phyloP scores from a whole-genome alignment of 306 rosid genomes.

The Lathyrus oleraceus region DNA sequence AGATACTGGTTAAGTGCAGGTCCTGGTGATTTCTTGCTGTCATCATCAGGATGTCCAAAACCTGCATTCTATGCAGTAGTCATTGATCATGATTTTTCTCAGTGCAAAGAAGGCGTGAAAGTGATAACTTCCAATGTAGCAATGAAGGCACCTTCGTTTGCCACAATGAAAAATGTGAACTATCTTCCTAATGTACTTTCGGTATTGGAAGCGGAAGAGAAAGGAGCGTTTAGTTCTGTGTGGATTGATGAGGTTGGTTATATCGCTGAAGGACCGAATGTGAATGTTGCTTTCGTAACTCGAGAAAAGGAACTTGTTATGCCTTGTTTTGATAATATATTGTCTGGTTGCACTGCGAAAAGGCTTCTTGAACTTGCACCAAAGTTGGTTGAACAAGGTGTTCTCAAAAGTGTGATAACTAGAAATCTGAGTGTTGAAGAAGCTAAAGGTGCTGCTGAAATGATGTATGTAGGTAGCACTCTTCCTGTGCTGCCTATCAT shows the following conservation, averaged over 20 bases:
- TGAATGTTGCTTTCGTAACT: conserved; percentile 83
- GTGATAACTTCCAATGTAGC: conserved; percentile 75
- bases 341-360: conserved; percentile 72
- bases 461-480: conserved; percentile 94
- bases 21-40: conserved; percentile 83
- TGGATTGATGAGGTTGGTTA: conserved; percentile 90
- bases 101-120: conserved; percentile 78
- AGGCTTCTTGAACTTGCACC: conserved; percentile 80
- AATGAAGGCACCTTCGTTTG: conserved; percentile 70
- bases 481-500: conserved; percentile 86
- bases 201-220: conserved; percentile 81
- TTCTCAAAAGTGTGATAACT: conserved; percentile 51
- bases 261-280: conserved; percentile 94
- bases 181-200: conserved; percentile 89
- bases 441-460: conserved; percentile 70
- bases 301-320: conserved; percentile 76
- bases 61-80: conserved; percentile 92
- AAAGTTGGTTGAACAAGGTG: conserved; percentile 64
- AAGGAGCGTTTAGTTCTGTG: conserved; percentile 72
- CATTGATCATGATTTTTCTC: conserved; percentile 56
- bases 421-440: conserved; percentile 57
- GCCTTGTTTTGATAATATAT: conserved; percentile 72
- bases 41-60: conserved; percentile 56
- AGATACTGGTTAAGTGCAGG: conserved; percentile 93
- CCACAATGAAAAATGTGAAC: conserved; percentile 82